Evolutionary conservation across 1,284 basidiomycete genomes (phyloP), one percentile per base, ranked within the genome.

Genomic region (Xerocomus minutiporus): DNA sequence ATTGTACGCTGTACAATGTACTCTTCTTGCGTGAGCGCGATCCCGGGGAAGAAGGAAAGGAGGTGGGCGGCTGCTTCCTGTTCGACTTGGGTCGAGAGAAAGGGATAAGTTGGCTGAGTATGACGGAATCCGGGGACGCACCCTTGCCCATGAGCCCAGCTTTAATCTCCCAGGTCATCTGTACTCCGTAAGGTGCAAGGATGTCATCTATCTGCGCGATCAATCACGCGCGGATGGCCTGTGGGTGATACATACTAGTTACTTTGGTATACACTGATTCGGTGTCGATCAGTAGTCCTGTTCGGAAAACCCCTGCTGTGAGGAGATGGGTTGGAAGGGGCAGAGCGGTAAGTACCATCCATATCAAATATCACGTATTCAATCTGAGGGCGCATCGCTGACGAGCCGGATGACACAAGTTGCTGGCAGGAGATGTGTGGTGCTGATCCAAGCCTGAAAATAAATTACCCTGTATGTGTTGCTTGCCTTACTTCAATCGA

Each of bases 81-180:
- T 69, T 88, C 84, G 57, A 84, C 88, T 91, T 64, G 38, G 46
- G 43, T 5, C 11, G 31, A 23, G 20, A 25, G 12, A 34, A 26
- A 20, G 15, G 38, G 4, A 25, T 35, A 20, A 29, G 23, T 40
- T 23, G 13, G 28, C 5, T 32, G 31, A 25, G n/a, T 12, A 35
- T 11, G 29, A 34, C 13, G 25, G 40, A 39, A 32, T 20, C 17
- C 31, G 40, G 35, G 38, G 43, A 36, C 83, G 57, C 58, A 88
- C 88, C 81, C 75, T 86, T 88, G 48, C 89, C 88, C 88, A 91
- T 91, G 50, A 86, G 79, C 0, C 84, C 84, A 20, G 86, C 83
- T 64, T 91, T 91, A 55, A 91, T 88, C 51, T 88, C 83, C 87
- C 88, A 90, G 8, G 86, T 86, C 86, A 91, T 88, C 59, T 79